Evolutionary conservation across 2,329 filamentous ascomycete genomes (phyloP), one percentile per base, ranked within the genome.

Genomic region (Stemphylium lycopersici): DNA sequence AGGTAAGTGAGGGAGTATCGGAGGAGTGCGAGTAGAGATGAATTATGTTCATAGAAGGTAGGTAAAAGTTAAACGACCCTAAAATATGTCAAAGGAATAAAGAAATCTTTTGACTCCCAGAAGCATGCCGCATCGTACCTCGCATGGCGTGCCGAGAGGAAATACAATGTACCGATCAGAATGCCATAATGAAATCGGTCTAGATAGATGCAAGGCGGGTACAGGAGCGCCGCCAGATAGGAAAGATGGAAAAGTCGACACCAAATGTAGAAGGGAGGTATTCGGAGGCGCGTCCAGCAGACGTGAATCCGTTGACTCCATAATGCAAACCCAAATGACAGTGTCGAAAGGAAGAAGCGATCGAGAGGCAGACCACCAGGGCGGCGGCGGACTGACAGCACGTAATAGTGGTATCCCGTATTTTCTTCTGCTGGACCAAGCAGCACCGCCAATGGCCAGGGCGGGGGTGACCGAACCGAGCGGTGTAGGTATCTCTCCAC

Each of bases 31-130:
- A 46, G 47, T 52, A 51, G 52, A 55, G 52, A 55, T 55, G 59
- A 69, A 71, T 67, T 71, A 70, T 70, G 58, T 70, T 62, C 68
- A 70, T 69, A 69, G 61, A 71, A 70, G 63, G 48, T 55, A 55
- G 39, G 51, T 53, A 49, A 53, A 63, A 60, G 46, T 48, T 60
- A 56, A 51, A 55, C 53, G 45, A 55, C 44, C 45, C 46, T 45
- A 57, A 49, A 52, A 57, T 49, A 56, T 29, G 37, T 50, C 48
- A 57, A 40, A 43, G 52, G 45, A 44, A 56, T 59, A 56, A 60
- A 48, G 47, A 56, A 49, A 62, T 58, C 55, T 68, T 66, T 68
- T 68, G 56, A 59, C 57, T 58, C 64, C 59, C 50, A 49, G 47
- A 45, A 48, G 48, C 61, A 62, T 63, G 56, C 56, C 56, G 52